Conservation (phyloP, 2,329 filamentous ascomycete species). For the Tolypocladium inflatum region DNA sequence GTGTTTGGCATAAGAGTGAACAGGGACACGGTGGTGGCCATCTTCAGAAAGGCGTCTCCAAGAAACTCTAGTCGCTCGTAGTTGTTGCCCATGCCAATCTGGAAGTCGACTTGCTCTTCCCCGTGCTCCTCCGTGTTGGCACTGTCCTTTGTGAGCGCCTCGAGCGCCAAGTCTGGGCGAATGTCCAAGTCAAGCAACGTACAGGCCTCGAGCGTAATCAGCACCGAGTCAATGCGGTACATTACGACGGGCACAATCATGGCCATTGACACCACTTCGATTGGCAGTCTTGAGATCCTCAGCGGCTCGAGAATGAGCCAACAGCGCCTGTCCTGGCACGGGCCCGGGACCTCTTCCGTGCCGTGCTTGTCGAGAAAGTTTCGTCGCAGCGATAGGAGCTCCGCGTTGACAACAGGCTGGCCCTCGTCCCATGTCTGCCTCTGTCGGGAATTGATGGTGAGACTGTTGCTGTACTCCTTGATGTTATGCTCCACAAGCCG, state of each 20-base stretch:
- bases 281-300: conserved; percentile 64
- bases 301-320: conserved; percentile 72
- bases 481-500: conserved; percentile 47
- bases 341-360: conserved; percentile 30
- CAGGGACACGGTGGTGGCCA: conserved; percentile 84
- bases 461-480: conserved; percentile 73
- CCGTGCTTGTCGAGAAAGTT: conserved; percentile 70
- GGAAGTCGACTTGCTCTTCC: conserved; percentile 60
- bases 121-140: conserved; percentile 71
- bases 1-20: conserved; percentile 68
- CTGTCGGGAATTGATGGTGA: conserved; percentile 52
- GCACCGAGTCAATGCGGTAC: conserved; percentile 68
- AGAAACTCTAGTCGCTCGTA: conserved; percentile 93
- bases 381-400: conserved; percentile 65
- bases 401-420: conserved; percentile 75
- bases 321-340: conserved; percentile 30
- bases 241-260: conserved; percentile 77
- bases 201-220: conserved; percentile 73
- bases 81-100: conserved; percentile 82
- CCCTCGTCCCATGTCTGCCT: conserved; percentile 45
- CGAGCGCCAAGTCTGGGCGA: conserved; percentile 61
- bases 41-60: conserved; percentile 89
- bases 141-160: conserved; percentile 88
- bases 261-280: conserved; percentile 60
- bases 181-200: conserved; percentile 54